Evolutionary conservation across 2,329 filamentous ascomycete species (phyloP).

Genomic region (Leptographium galeiforme): DNA sequence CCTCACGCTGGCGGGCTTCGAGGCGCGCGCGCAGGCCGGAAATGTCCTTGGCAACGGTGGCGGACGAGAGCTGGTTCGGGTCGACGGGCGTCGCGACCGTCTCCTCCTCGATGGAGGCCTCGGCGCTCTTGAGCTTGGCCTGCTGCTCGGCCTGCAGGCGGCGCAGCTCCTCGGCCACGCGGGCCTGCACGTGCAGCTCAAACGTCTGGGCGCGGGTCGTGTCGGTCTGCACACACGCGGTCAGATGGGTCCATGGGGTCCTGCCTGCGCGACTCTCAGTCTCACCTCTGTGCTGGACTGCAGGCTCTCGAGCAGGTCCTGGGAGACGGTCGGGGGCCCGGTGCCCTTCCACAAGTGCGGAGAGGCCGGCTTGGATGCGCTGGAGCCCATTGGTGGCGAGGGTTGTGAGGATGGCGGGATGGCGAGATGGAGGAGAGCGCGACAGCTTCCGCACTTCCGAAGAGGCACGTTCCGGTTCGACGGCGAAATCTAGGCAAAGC

Average conservation of each 20-base stretch:
- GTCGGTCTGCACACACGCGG: slow-evolving; percentile 54
- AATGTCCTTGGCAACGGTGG: slow-evolving; percentile 44
- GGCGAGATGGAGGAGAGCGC: not conserved
- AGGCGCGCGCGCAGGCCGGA: slow-evolving; percentile 44
- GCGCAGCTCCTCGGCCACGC: slow-evolving; percentile 74
- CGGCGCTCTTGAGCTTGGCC: slow-evolving; percentile 47
- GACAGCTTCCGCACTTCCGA: not conserved
- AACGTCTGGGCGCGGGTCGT: slow-evolving; percentile 68
- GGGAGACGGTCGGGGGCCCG: slow-evolving; percentile 50
- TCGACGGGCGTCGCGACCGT: not conserved
- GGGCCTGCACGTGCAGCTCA: slow-evolving; percentile 79
- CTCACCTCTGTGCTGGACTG: slow-evolving; percentile 76
- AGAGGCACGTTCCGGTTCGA: too few species aligned
- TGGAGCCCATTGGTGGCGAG: slow-evolving; percentile 33
- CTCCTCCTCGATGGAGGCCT: slow-evolving; percentile 14
- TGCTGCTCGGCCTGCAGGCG: slow-evolving; percentile 60
- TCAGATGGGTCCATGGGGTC: too few species aligned
- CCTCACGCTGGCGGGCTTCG: slow-evolving; percentile 49
- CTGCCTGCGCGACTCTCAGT: not conserved
- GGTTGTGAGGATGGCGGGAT: not conserved
- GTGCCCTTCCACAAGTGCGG: slow-evolving; percentile 39
- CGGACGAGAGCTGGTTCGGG: slow-evolving; percentile 1
- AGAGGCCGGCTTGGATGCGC: slow-evolving; percentile 39
- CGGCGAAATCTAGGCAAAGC: too few species aligned
- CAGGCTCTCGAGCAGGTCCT: slow-evolving; percentile 68